A percentile compares a stretch with the other conserved stretches of the same genome.
Evolutionary conservation across 1,284 basidiomycete species (phyloP).

Genomic region (Tremellales sp.): DNA sequence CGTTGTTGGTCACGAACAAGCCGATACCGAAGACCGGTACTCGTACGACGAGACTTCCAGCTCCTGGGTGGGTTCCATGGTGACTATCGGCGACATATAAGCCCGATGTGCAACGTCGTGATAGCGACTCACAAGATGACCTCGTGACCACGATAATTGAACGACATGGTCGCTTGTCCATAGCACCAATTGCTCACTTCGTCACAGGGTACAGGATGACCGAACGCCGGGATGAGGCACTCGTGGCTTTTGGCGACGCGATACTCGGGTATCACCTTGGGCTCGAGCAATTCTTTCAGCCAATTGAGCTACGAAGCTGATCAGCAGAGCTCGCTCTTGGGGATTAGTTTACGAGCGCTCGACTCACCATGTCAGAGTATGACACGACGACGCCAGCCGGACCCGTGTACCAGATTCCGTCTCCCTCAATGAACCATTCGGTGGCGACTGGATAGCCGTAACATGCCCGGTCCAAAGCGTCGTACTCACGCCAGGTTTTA

Average conservation of each 20-base stretch:
- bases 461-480: conserved; percentile 10
- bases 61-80: conserved; percentile 15
- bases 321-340: neutral
- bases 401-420: conserved; percentile 19
- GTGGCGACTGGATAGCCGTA: conserved; percentile 11
- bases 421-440: conserved; percentile 19
- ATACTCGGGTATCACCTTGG: conserved; percentile 16
- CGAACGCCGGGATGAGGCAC: neutral
- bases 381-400: conserved; percentile 22
- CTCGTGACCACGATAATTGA: conserved; percentile 23
- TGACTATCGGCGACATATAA: too few species aligned
- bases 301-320: conserved; percentile 16
- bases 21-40: conserved; percentile 20
- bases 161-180: conserved; percentile 20
- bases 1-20: conserved; percentile 23
- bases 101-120: neutral
- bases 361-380: conserved; percentile 27
- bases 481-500: neutral
- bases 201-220: conserved; percentile 8
- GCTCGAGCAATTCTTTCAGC: conserved; percentile 31
- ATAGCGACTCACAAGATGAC: neutral
- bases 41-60: conserved; percentile 12
- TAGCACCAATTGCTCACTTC: conserved; percentile 16
- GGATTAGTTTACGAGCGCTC: neutral
- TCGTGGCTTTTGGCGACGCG: conserved; percentile 12